Evolutionary conservation across 2,329 filamentous ascomycete species (phyloP).

Genomic region (Macrophomina phaseolina): DNA sequence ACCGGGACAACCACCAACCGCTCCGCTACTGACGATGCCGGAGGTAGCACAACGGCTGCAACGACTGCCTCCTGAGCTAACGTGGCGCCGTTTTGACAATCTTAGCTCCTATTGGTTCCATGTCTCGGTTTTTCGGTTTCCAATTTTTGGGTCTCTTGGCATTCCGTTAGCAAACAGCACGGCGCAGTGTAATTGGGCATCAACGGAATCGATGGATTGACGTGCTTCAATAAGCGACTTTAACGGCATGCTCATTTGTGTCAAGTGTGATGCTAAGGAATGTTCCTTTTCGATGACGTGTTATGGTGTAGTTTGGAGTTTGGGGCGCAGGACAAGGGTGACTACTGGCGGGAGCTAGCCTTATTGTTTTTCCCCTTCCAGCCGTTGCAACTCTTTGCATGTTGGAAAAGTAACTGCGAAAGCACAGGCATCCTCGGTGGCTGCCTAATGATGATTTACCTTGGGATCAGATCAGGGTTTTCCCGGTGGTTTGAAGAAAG

Average conservation of each 20-base stretch:
- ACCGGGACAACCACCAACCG: not conserved
- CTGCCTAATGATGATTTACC: not conserved
- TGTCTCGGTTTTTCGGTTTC: not conserved
- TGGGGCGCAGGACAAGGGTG: slow-evolving; percentile 11
- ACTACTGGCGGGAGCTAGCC: slow-evolving; percentile 3
- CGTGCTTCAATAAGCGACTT: slow-evolving; percentile 2
- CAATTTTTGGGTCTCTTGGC: slow-evolving; percentile 2
- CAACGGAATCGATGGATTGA: slow-evolving; percentile 2
- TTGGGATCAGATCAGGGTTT: not conserved
- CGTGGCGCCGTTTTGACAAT: not conserved
- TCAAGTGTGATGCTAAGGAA: not conserved
- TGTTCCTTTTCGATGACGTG: not conserved
- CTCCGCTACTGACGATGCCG: slow-evolving; percentile 15
- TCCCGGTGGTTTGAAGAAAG: not conserved
- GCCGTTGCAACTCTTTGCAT: slow-evolving; percentile 1
- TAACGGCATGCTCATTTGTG: not conserved
- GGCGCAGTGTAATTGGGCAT: slow-evolving; percentile 10
- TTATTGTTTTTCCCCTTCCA: not conserved
- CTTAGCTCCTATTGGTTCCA: slow-evolving; percentile 2
- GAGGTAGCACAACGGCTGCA: slow-evolving; percentile 8
- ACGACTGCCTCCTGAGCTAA: slow-evolving; percentile 2
- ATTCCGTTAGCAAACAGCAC: slow-evolving; percentile 18
- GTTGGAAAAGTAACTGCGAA: not conserved
- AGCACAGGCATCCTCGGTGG: not conserved
- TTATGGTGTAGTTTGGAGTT: not conserved